Base-by-base conservation (phyloP, 2,329 filamentous ascomycete species). In the Westerdykella aurantiaca region DNA sequence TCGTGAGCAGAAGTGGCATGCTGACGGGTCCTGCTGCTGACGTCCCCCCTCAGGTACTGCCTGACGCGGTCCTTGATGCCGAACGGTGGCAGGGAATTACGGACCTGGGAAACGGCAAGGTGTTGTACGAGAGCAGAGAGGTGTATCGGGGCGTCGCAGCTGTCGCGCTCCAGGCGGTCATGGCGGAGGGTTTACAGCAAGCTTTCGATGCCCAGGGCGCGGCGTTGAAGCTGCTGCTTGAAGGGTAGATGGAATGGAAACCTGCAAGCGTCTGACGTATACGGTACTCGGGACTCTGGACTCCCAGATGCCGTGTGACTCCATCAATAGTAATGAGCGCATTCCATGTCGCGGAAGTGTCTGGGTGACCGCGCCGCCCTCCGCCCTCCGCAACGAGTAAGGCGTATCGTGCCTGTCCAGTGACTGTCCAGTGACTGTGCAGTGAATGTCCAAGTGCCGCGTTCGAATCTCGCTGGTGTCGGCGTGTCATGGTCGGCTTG, bases 71-170 rank as follows among this genome's bases (percentile, higher is more conserved):
- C 5, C 39, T 63, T 1, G 41, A 49, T 6, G 48, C 58, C 10
- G 52, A 56, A 37, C 45, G 60, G 6, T 64, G 61, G 61, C 58
- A 59, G 47, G 60, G 54, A 13, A 37, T 64, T 17, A 61, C 53
- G 34, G 48, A 56, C 22, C 22, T 57, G 3, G 55, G 50, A 9
- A 48, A 48, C 31, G 60, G 57, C 10, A 54, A 29, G 3, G 45
- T 63, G 14, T 40, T 63, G 44, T 65, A 65, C 43, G 60, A 64
- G 49, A 58, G 55, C 41, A 48, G 56, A 12, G 60, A 65, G 43
- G 60, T 60, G 11, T 64, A 56, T 34, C 11, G 41, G 6, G 61
- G 61, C 14, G 17, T 45, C 3, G 16, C 49, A 31, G 60, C 57
- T 31, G 31, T 16, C 11, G 22, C 45, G 7, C 13, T 62, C 33